Evolutionary conservation across 192 early-diverging fungal species (phyloP).

Genomic region (Umbelopsis vinacea): DNA sequence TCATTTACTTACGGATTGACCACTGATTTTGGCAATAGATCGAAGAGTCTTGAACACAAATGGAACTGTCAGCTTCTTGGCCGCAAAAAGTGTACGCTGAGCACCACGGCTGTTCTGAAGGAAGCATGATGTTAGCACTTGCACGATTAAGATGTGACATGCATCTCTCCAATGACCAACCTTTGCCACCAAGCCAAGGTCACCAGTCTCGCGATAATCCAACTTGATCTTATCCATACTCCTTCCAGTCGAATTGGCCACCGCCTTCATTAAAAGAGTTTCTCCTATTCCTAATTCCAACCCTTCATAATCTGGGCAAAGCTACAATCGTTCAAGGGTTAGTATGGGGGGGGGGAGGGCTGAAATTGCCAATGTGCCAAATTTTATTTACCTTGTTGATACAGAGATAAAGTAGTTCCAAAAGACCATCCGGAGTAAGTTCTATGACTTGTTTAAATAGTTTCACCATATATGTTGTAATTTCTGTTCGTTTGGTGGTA

Average conservation of each 20-base stretch:
- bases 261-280: conserved; percentile 89
- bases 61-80: conserved; percentile 78
- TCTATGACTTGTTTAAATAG: conserved; percentile 74
- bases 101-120: conserved; percentile 71
- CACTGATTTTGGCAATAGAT: conserved; percentile 83
- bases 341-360: neutral
- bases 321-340: conserved; percentile 46
- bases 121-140: neutral
- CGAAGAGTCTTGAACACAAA: conserved; percentile 87
- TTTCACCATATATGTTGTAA: conserved; percentile 68
- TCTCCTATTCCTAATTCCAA: conserved; percentile 97
- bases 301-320: conserved; percentile 93
- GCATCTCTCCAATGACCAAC: conserved; percentile 31
- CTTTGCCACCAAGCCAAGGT: conserved; percentile 90
- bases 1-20: conserved; percentile 59
- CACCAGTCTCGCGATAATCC: conserved; percentile 79
- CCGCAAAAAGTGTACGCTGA: conserved; percentile 83
- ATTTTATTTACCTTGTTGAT: conserved; percentile 72
- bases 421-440: conserved; percentile 60
- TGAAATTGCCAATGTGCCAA: neutral
- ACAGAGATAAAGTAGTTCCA: conserved; percentile 88
- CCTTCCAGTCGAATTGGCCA: conserved; percentile 88
- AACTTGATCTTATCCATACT: conserved; percentile 75
- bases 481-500: conserved; percentile 89
- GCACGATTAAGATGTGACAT: neutral